Base-by-base conservation (phyloP, 2,329 filamentous ascomycete genomes). In the Aspergillus felis region DNA sequence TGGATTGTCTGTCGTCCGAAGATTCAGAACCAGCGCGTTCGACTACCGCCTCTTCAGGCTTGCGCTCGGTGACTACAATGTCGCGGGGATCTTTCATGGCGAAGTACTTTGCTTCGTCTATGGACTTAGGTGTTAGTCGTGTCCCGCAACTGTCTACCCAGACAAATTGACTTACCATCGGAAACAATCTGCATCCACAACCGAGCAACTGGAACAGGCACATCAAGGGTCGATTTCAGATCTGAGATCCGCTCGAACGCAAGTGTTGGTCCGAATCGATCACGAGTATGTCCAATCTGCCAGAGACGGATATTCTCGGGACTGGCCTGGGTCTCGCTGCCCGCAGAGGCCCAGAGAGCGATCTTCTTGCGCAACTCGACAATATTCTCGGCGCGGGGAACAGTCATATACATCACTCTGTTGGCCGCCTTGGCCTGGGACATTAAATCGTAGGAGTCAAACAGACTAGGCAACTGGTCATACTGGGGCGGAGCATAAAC, bases 401-500 rank as follows among this genome's bases (percentile, higher is more conserved):
- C 53, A 9, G 60, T 71, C 59, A 76, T 61, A 20, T 74, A 71
- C 65, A 74, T 69, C 51, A 74, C 70, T 28, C 63, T 62, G 32
- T 73, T 70, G 29, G 66, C 61, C 3, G 67, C 57, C 53, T 74
- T 74, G 4, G 74, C 69, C 22, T 69, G 67, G 6, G 70, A 67
- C 74, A 77, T 77, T 57, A 78, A 65, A 64, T 76, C 73, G 58
- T 79, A 74, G n/a, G 72, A 68, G 60, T 79, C 75, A 49, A 79
- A 76, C 3, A 78, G 64, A 51, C 75, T 76, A 53, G 62, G 59
- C 47, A 74, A 57, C 38, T 70, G 64, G 28, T 71, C 68, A 46
- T 73, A 71, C 22, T 66, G 63, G 3, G 71, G 62, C 24, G 76
- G 64, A 1, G 71, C 71, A 57, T 77, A 78, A 2, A 78, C 61